phyloP scores from a whole-genome alignment of 495 filamentous ascomycete genomes.

The Glonium stellatum region DNA sequence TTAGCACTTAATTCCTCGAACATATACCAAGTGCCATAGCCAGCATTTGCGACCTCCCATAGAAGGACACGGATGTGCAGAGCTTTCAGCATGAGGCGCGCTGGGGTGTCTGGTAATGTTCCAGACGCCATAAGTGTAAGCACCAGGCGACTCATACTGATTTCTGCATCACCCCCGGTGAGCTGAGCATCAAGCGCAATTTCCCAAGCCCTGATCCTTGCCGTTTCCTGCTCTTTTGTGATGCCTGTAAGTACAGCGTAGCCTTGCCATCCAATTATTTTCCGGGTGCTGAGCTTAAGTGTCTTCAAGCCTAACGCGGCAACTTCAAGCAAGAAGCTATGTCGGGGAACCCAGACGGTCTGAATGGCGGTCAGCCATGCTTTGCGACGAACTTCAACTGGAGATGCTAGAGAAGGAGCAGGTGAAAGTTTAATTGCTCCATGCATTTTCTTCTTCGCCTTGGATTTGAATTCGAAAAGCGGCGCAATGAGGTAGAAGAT shows the following conservation, averaged over 20 bases:
- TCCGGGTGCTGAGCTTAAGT: constrained; percentile 71
- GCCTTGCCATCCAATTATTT: constrained; percentile 63
- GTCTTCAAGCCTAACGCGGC: constrained; percentile 73
- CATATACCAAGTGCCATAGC: constrained; percentile 52
- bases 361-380: constrained; percentile 95
- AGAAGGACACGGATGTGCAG: constrained; percentile 82
- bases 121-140: constrained; percentile 84
- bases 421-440: constrained; percentile 40
- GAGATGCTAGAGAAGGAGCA: constrained; percentile 66
- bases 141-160: constrained; percentile 78
- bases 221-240: constrained; percentile 77
- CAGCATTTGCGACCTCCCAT: constrained; percentile 64
- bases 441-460: constrained; percentile 39
- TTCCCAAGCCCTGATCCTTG: constrained; percentile 85
- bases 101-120: constrained; percentile 77
- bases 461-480: constrained; percentile 55
- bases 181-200: constrained; percentile 94
- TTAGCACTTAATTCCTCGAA: constrained; percentile 60
- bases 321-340: constrained; percentile 77
- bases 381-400: constrained; percentile 76
- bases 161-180: constrained; percentile 84
- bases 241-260: constrained; percentile 74
- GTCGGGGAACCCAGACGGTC: constrained; percentile 85
- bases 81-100: constrained; percentile 84
- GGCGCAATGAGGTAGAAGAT: constrained; percentile 62